Evolutionary conservation across 805 yeast species (phyloP).

Genomic region (Spathaspora arborariae): DNA sequence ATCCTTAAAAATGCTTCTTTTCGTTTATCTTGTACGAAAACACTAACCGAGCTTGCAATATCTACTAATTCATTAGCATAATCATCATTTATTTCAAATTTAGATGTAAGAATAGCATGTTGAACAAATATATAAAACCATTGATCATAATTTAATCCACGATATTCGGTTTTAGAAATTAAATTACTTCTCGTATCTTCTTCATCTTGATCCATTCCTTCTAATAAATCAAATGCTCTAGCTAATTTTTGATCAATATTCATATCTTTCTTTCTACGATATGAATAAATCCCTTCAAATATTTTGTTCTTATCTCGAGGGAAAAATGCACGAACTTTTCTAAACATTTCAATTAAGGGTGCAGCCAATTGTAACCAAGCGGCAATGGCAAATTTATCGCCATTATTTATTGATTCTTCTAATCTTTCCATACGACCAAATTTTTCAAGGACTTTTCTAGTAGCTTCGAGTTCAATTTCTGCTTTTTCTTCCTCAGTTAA

Average conservation of each 20-base stretch:
- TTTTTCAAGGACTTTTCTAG: constrained; percentile 52
- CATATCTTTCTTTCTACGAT: constrained; percentile 57
- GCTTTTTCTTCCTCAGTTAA: constrained; percentile 44
- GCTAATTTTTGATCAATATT: constrained; percentile 72
- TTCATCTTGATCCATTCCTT: constrained; percentile 42
- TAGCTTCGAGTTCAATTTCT: constrained; percentile 56
- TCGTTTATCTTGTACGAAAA: constrained; percentile 63
- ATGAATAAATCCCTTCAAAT: constrained; percentile 63
- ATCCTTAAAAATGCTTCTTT: constrained; percentile 59
- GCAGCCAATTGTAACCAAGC: constrained; percentile 85
- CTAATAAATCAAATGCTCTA: constrained; percentile 61
- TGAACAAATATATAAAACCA: constrained; percentile 89
- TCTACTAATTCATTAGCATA: constrained; percentile 51
- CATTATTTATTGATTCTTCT: constrained; percentile 25
- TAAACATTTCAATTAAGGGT: constrained; percentile 79
- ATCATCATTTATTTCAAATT: constrained; percentile 61
- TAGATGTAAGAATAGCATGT: constrained; percentile 64
- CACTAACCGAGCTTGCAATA: constrained; percentile 72
- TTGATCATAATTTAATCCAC: constrained; percentile 71
- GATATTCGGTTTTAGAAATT: constrained; percentile 56
- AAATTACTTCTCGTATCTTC: constrained; percentile 25
- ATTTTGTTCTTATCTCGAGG: constrained; percentile 69
- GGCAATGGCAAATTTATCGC: constrained; percentile 56
- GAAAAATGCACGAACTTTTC: constrained; percentile 72
- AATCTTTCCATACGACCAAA: constrained; percentile 53